Evolutionary conservation across 106 monocot species (phyloP), one percentile per base, ranked within the genome.

Genomic region (Alisma plantagoaquatica): DNA sequence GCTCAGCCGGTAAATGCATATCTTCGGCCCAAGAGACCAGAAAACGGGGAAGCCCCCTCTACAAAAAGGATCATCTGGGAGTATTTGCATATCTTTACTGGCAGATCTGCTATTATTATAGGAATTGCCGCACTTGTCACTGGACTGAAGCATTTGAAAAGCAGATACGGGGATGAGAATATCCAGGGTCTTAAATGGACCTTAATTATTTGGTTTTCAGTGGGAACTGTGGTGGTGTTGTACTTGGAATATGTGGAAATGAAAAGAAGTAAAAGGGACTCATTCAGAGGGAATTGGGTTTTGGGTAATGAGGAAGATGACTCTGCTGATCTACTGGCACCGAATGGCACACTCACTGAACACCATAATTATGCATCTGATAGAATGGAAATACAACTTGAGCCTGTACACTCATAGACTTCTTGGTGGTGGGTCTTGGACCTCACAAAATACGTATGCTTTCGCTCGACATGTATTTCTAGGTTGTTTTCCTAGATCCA

Each of bases 281-380:
- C 66, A 53, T 62, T 70, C 10, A 80, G 66, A 64, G 78, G 87
- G 27, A 81, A 57, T 48, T 96, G 94, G 94, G 88, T 88, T 31
- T 66, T 96, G 62, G 94, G 94, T 32, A 84, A 84, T 35, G 94
- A 96, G 29, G 94, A 94, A 60, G 88, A 84, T 68, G 94, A 96
- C 54, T 73, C 78, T 0, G 65, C 71, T 22, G 84, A 96, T 78
- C 71, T 96, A 49, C 66, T 96, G 63, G 67, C 60, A 54, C 51
- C 74, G 8, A 78, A 68, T 30, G 64, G 75, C 66, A 71, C 44
- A 33, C 57, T 26, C 46, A 6, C 55, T 53, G 75, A 71, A 41
- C 14, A 47, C 51, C 75, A 80, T 18, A 72, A 53, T 57, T 54
- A 66, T 33, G 18, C 63, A 53, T 60, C 76, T 42, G 65, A 61